Conservation (phyloP, 2,329 filamentous ascomycete species). For the Aspergillus brunneoviolaceus region DNA sequence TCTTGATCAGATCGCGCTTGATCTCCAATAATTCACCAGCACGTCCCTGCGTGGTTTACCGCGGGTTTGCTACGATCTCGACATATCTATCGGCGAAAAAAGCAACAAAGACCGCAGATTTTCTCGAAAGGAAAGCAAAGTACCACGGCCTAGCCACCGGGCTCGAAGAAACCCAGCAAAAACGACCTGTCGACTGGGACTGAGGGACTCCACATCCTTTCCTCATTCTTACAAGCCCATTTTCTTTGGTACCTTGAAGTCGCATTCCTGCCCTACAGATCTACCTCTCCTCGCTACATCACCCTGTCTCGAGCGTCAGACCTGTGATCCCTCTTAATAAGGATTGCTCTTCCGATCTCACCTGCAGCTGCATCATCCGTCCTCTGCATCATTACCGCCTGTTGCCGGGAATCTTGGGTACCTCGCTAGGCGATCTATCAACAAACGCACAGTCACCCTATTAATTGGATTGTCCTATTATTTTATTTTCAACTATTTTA, state of each 20-base stretch:
- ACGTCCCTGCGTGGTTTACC: slow-evolving; percentile 15
- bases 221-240: slow-evolving; percentile 21
- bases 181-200: slow-evolving; percentile 21
- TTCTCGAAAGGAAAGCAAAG: slow-evolving; percentile 4
- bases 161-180: slow-evolving; percentile 12
- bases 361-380: slow-evolving; percentile 32
- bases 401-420: slow-evolving; percentile 27
- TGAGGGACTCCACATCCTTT: slow-evolving; percentile 15
- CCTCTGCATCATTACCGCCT: slow-evolving; percentile 25
- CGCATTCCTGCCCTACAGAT: slow-evolving; percentile 31
- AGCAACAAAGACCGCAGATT: not conserved
- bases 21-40: slow-evolving; percentile 15
- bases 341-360: slow-evolving; percentile 38
- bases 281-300: slow-evolving; percentile 22
- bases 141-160: slow-evolving; percentile 8
- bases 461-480: slow-evolving; percentile 13
- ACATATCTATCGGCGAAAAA: slow-evolving; percentile 12
- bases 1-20: slow-evolving; percentile 21
- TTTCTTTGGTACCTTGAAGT: slow-evolving; percentile 21
- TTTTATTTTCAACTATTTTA: slow-evolving; percentile 11
- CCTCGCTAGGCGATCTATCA: slow-evolving; percentile 20
- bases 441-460: slow-evolving; percentile 19
- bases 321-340: slow-evolving; percentile 32
- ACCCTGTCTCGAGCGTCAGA: slow-evolving; percentile 20
- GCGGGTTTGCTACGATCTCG: slow-evolving; percentile 9